Base-by-base conservation (phyloP, 768 basidiomycete species). In the Termitomyces sp. region DNA sequence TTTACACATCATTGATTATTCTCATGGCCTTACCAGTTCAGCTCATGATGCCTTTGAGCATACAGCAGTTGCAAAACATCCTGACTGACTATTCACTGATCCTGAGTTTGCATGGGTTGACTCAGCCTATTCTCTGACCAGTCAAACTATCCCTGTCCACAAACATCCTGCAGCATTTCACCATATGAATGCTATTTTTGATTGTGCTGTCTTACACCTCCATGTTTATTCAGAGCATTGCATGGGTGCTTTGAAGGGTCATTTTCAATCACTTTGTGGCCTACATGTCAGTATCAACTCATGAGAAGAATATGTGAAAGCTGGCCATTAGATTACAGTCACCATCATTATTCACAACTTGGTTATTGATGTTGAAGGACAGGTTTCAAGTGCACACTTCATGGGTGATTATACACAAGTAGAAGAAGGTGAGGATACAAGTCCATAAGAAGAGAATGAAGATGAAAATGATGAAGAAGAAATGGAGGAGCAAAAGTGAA, bases 1-100 rank as follows among this genome's bases (percentile, higher is more conserved):
- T 51, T 53, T 74, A 1, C 63, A 60, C 0, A 68, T 75, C 58
- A 60, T 68, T 7, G 69, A 75, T 54, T 71, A 71, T 44, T 64
- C 65, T 1, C 66, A 68, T 67, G 73, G 74, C 0, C 45, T 66
- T 8, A 71, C 71, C 3, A 72, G 73, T 3, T 70, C 69, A 25
- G 69, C 69, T 14, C 72, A 75, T 63, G 71, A 75, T 61, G 65
- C 71, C 3, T 74, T 75, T 58, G 62, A 71, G 43, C 49, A 67
- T 31, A 74, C 71, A 5, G 55, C 60, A 38, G 71, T 69, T 1
- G 45, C 37, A 5, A 62, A 67, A 34, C 49, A 70, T 44, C 43
- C 43, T 27, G 43, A 44, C 1, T 44, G 43, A 23, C 23, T 44
- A 12, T 44, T 44, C 25, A 2, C 4, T 11, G 43, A 23, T 6